Percentiles rank a stretch among this genome's conserved stretches.
Evolutionary conservation across 2,329 filamentous ascomycete species (phyloP).

Genomic region (Ceratocystis huliohia): DNA sequence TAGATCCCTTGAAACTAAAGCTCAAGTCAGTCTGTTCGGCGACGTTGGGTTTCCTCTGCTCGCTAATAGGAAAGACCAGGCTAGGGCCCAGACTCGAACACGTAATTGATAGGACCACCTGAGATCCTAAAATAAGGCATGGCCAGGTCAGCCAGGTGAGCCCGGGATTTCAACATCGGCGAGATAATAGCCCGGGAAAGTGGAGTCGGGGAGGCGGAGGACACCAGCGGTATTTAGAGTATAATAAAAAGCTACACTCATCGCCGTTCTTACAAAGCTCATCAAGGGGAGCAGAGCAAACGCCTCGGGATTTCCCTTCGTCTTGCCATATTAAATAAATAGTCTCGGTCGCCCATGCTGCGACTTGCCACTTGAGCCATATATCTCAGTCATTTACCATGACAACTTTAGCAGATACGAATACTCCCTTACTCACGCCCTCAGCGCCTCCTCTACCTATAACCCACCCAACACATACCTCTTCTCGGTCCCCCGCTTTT

Average conservation of each 20-base stretch:
- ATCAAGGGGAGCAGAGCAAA: not conserved
- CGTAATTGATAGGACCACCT: too few species aligned
- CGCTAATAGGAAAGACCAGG: too few species aligned
- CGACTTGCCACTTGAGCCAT: not conserved
- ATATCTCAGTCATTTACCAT: not conserved
- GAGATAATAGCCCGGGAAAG: not conserved
- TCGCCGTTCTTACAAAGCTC: not conserved
- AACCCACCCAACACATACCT: not conserved
- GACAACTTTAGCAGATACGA: not conserved
- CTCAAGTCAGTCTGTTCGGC: not conserved
- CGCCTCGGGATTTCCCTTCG: not conserved
- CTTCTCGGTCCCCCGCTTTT: not conserved
- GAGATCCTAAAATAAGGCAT: too few species aligned
- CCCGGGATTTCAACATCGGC: not conserved
- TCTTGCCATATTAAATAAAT: not conserved
- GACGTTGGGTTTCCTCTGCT: not conserved
- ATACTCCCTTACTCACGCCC: not conserved
- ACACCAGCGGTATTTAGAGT: not conserved
- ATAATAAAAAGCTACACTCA: too few species aligned
- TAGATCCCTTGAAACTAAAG: not conserved
- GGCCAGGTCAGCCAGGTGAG: not conserved
- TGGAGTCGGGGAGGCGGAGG: not conserved
- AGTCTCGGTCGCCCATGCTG: not conserved
- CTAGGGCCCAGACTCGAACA: too few species aligned
- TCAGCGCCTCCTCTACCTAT: not conserved